Base-by-base conservation (phyloP, 345 rosid genomes). In the Alliaria petiolata region DNA sequence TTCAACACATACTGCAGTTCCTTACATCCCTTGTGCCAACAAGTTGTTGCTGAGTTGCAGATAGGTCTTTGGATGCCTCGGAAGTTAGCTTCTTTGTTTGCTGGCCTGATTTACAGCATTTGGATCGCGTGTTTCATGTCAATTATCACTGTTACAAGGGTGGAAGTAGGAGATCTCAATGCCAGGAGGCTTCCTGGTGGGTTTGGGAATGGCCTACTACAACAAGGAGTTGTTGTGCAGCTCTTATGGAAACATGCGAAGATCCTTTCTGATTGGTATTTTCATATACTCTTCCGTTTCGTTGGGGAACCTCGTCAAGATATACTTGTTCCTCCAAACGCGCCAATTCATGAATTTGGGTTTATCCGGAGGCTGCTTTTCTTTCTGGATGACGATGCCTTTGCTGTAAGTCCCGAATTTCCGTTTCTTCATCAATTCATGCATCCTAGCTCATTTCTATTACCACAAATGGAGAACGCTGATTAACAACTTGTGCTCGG, bases 191-290 rank as follows among this genome's bases (percentile, higher is more conserved):
- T 45, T 26, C 22, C 36, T 15, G 50, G 6, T 42, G 26, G 11
- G 5, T 10, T 50, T 20, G 15, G 36, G 59, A 50, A 65, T 49
- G 51, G 4, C 20, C 7, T 13, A 22, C 9, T 0, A 26, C 49
- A 30, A 31, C 49, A 30, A 31, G 22, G 76, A 36, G 55, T 19
- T 17, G 7, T 52, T 40, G 13, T 40, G 14, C 6, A 50, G 7
- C 22, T 71, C 8, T 40, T 62, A 38, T 52, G 38, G 47, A 63
- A 25, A 16, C 6, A 62, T 31, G 12, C 12, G n/a, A 30, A 54
- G 17, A 63, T 72, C 20, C 70, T 72, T n/a, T 62, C 55, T 53
- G 63, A 62, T 63, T 72, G 76, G 63, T 63, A 22, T 62, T 8
- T 10, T 26, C 2, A 3, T 3, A 40, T 7, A 43, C 1, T 55